Percentiles rank a stretch among this genome's conserved stretches.
Conservation (phyloP, 495 filamentous ascomycete species). For the Filosporella fistucella region DNA sequence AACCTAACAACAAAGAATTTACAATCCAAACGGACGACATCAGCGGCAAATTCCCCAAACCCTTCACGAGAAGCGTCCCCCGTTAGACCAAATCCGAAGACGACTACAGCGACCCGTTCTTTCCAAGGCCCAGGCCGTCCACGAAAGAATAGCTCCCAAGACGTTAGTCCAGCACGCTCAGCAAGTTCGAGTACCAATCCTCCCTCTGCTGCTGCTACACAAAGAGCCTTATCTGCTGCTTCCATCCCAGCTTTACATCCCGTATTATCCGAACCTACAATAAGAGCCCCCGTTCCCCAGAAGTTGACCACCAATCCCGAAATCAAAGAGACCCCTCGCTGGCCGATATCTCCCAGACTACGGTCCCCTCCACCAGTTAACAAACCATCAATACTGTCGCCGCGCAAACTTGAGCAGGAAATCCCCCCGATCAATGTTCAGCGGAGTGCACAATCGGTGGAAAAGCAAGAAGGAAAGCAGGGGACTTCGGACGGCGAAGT, state of each 20-base stretch:
- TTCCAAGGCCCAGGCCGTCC: conserved; percentile 43
- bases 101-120: conserved; percentile 22
- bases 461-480: conserved; percentile 26
- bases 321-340: conserved; percentile 53
- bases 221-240: conserved; percentile 59
- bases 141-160: conserved; percentile 64
- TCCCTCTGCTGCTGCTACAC: conserved; percentile 56
- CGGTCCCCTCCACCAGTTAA: conserved; percentile 62
- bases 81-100: conserved; percentile 29
- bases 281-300: conserved; percentile 56
- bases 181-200: conserved; percentile 41
- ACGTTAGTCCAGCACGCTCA: conserved; percentile 61
- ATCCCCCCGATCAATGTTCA: conserved; percentile 51
- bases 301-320: conserved; percentile 50
- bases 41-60: conserved; percentile 40
- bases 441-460: conserved; percentile 39
- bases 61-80: conserved; percentile 49
- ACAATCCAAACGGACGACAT: conserved; percentile 26
- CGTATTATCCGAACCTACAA: conserved; percentile 43
- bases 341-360: conserved; percentile 62
- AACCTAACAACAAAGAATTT: conserved; percentile 21
- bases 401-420: conserved; percentile 41
- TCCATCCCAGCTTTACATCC: conserved; percentile 54
- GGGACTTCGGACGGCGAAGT: conserved; percentile 40
- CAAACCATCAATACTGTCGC: conserved; percentile 33